Evolutionary conservation across 202 grass and related monocot species (phyloP), one percentile per base, ranked within the genome.

Genomic region (Panicum virgatum): DNA sequence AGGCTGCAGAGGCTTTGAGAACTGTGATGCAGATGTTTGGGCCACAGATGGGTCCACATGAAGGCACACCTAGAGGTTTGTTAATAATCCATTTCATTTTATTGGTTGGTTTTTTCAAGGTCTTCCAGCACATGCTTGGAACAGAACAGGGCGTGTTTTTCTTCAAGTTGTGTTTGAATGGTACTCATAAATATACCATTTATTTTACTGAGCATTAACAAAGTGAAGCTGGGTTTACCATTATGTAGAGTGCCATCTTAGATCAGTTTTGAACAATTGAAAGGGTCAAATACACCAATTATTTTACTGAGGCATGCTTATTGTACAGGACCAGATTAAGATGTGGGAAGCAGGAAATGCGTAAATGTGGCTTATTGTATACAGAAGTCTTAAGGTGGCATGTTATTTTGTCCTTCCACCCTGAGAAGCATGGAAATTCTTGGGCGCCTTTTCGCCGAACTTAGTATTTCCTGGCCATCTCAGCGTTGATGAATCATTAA

Each of bases 1-100:
- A 94, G 62, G 84, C 88, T 15, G 77, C 87, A 0, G 92, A 91
- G 76, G 81, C 86, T 74, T 67, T 94, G 78, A 92, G 89, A 84
- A 67, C 87, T 57, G 62, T 94, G 62, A 92, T 94, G 89, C 80
- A 92, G 86, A 91, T 91, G 89, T 54, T 94, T 80, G 88, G 69
- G 40, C 76, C 84, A 4, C 89, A 88, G 69, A 85, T 65, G 75
- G 66, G 22, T 37, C 54, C 78, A 26, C 23, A 83, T 25, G 86
- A 66, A 59, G 88, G 79, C 5, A 29, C 61, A 32, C 58, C 88
- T 63, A 70, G 85, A 90, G 88, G 91, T 90, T 83, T 1, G 72
- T 79, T 42, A 44, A 57, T 50, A 16, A 34, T 37, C 47, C 3
- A 6, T 1, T 60, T 78, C 45, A 46, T 44, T 60, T 43, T 43